phyloP scores from a whole-genome alignment of 106 monocot species.

The Cymbidium sinense region DNA sequence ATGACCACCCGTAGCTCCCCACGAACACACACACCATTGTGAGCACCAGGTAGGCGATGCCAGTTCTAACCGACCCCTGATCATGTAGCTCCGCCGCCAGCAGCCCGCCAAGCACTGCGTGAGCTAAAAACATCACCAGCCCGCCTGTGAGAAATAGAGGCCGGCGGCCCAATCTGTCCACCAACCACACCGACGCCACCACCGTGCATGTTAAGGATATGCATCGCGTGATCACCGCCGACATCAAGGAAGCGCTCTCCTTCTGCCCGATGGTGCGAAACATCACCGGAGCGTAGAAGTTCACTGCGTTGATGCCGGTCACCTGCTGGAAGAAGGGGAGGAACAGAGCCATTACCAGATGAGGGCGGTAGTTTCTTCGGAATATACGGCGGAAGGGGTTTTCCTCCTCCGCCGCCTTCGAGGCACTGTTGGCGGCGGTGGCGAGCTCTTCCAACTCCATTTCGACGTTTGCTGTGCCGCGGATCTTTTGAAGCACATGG shows the following conservation, averaged over 20 bases:
- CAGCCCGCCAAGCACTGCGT: conserved; percentile 19
- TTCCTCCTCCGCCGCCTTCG: not conserved
- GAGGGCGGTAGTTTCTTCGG: conserved; percentile 11
- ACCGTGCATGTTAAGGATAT: not conserved
- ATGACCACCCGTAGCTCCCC: conserved; percentile 32
- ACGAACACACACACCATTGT: conserved; percentile 13
- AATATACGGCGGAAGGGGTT: not conserved
- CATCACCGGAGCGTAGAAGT: conserved; percentile 29
- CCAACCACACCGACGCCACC: conserved; percentile 10
- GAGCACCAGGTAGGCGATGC: conserved; percentile 17
- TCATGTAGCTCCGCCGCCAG: conserved; percentile 23
- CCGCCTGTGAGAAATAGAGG: conserved; percentile 31
- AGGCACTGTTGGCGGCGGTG: not conserved
- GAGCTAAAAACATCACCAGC: conserved; percentile 21
- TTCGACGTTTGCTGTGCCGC: conserved; percentile 12
- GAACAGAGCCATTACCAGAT: conserved; percentile 13
- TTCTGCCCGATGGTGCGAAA: conserved; percentile 15
- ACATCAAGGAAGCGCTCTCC: conserved; percentile 17
- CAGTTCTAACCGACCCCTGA: conserved; percentile 16
- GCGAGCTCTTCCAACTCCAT: conserved; percentile 9
- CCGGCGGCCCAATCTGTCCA: conserved; percentile 28
- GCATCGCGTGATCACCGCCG: conserved; percentile 1
- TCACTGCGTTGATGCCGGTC: conserved; percentile 19
- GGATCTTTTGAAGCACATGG: not conserved
- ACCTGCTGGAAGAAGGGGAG: conserved; percentile 21